Percentiles rank a stretch among this genome's conserved stretches.
Conservation (phyloP, 2,329 filamentous ascomycete genomes). For the Venturia nashicola region DNA sequence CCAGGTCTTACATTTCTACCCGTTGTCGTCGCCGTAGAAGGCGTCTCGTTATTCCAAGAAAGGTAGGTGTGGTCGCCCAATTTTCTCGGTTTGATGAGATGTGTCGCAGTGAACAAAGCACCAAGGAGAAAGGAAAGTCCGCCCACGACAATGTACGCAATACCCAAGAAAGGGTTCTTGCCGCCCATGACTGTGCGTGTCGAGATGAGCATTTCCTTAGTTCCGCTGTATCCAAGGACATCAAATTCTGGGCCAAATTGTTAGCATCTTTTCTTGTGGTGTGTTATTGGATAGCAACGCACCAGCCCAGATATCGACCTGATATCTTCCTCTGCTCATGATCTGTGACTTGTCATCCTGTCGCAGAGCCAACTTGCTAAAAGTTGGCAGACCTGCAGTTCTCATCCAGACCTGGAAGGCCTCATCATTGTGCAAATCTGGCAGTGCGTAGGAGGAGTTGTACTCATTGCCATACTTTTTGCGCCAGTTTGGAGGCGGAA, state of each 20-base stretch:
- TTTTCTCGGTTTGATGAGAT: slow-evolving; percentile 90
- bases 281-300: slow-evolving; percentile 27
- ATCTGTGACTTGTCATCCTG: slow-evolving; percentile 50
- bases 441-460: slow-evolving; percentile 49
- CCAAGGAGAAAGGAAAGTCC: slow-evolving; percentile 87
- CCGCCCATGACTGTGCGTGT: slow-evolving; percentile 89
- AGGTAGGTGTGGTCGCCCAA: slow-evolving; percentile 95
- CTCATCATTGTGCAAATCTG: slow-evolving; percentile 63
- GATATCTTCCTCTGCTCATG: slow-evolving; percentile 63
- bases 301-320: slow-evolving; percentile 68
- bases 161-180: slow-evolving; percentile 89
- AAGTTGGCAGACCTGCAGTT: slow-evolving; percentile 82
- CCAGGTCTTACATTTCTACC: slow-evolving; percentile 26
- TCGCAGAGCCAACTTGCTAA: slow-evolving; percentile 82
- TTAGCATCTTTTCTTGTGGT: slow-evolving; percentile 9
- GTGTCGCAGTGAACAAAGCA: slow-evolving; percentile 74
- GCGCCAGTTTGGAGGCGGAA: slow-evolving; percentile 80
- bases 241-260: slow-evolving; percentile 55
- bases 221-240: slow-evolving; percentile 66
- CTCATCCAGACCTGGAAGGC: slow-evolving; percentile 98
- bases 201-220: slow-evolving; percentile 79
- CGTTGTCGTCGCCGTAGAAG: slow-evolving; percentile 41
- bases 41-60: slow-evolving; percentile 75
- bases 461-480: slow-evolving; percentile 60
- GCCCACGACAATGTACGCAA: slow-evolving; percentile 88